Evolutionary conservation across 2,329 filamentous ascomycete genomes (phyloP), one percentile per base, ranked within the genome.

Genomic region (Aquanectria penicillioides): DNA sequence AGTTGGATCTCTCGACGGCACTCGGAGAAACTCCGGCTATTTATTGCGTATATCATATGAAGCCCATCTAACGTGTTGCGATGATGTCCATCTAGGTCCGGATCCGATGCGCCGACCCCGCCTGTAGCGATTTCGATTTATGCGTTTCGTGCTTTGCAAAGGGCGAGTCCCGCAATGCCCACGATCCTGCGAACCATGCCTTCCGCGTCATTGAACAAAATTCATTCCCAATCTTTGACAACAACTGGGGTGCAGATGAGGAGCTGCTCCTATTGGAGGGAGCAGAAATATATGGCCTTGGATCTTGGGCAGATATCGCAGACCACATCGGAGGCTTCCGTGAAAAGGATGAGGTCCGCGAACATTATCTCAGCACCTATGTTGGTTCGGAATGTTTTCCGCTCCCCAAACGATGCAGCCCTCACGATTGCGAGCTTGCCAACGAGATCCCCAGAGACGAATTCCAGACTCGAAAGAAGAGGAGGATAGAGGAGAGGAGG

Each of bases 161-260:
- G 65, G 94, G 93, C 63, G 87, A 92, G 69, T 83, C 86, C 40
- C 92, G 92, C 62, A 91, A 92, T 69, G 89, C 91, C 54, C 95
- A 99, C 75, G 89, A 96, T 66, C 94, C 95, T 7, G 85, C 88
- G 5, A 91, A 91, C 11, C 95, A 99, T 77, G 83, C 92, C 12
- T 99, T 89, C 75, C 90, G 92, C 63, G 95, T 99, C 28, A 97
- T 99, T 65, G 95, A 99, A 75, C 95, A 98, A 71, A 97, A 99
- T 73, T 97, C 94, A 0, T 97, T 99, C 46, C 95, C 95, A 1
- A 98, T 99, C 57, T 99, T 97, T 71, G 90, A 94, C 66, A 86
- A 87, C 57, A 94, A 97, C 72, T 99, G 95, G 95, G 95, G 95
- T 49, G 95, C 95, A 20, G 95, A 99, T 73, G 95, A 99, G 74